Conservation (phyloP, 2,329 filamentous ascomycete species). For the Plectosphaerella sp. region DNA sequence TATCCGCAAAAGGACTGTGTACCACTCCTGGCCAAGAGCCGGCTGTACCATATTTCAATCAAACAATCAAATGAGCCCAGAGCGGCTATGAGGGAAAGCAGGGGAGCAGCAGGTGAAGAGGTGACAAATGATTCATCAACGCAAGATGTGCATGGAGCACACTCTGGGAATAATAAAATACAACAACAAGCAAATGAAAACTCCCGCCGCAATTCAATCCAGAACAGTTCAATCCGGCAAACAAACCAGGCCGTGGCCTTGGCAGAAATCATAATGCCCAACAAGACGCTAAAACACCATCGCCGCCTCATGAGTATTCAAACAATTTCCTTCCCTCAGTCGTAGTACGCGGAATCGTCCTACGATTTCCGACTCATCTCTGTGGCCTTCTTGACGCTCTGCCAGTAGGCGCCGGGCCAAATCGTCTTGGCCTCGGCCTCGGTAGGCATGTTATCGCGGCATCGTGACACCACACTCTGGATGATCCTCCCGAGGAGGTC, state of each 20-base stretch:
- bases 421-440: conserved; percentile 50
- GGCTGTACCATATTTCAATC: too few relatives aligned
- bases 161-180: background rate
- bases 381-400: conserved; percentile 51
- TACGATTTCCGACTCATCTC: conserved; percentile 19
- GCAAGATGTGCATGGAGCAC: too few relatives aligned
- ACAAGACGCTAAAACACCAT: conserved; percentile 4
- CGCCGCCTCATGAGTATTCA: background rate
- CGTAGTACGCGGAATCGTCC: background rate
- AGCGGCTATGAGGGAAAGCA: too few relatives aligned
- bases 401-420: conserved; percentile 61
- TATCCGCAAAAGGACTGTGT: too few relatives aligned
- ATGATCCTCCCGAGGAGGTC: conserved; percentile 59
- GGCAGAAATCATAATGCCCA: background rate
- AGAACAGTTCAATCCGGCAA: background rate
- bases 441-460: conserved; percentile 53
- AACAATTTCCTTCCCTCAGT: background rate
- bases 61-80: too few relatives aligned
- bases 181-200: background rate
- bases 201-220: too few relatives aligned
- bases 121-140: too few relatives aligned
- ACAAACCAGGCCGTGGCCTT: background rate
- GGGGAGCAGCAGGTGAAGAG: too few relatives aligned
- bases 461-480: conserved; percentile 56
- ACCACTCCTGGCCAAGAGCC: too few relatives aligned